Base-by-base conservation (phyloP, 1,139 yeast species). In the Candida freyschussii region DNA sequence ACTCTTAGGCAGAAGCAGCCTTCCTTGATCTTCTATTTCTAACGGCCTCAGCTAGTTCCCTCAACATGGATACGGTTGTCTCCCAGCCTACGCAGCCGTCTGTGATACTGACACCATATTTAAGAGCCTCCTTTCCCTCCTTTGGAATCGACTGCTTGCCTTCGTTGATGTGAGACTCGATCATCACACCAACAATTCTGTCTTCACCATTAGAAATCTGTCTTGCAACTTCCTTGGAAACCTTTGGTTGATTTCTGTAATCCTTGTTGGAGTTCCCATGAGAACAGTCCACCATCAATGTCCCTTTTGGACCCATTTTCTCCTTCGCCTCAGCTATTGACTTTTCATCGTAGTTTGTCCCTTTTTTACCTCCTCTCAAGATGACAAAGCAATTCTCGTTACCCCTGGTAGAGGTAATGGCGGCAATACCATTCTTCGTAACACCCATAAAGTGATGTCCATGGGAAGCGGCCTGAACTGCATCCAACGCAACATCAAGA, bases 81-180 rank as follows among this genome's bases (percentile, higher is more conserved):
- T 86, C 95, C 94, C 95, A 87, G 37, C 82, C 70, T 34, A 91
- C 95, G 68, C 98, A 91, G 21, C 93, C 95, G 60, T 91, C 98
- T 39, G 98, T 91, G 60, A 91, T 86, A 37, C 95, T 82, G 40
- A 87, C 96, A 65, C 98, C 98, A 68, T 89, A 86, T 60, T 86
- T 82, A 64, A 91, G 74, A 30, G 77, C 77, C 13, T 66, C 63
- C 58, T 80, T 82, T 49, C 87, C 86, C 52, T 74, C 77, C 29
- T 70, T 66, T 43, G 94, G 91, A 60, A 85, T 82, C 45, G 75
- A 70, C 65, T 91, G 98, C 60, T 80, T 81, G 50, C 98, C 98
- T 61, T 83, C 96, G 59, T 81, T 74, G 57, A 91, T 83, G 60
- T 89, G 78, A 34, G 94, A 81, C 68, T 91, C 98, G 53, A 91